Evolutionary conservation across 345 rosid species (phyloP), one percentile per base, ranked within the genome.

Genomic region (Atalantia buxifolia): DNA sequence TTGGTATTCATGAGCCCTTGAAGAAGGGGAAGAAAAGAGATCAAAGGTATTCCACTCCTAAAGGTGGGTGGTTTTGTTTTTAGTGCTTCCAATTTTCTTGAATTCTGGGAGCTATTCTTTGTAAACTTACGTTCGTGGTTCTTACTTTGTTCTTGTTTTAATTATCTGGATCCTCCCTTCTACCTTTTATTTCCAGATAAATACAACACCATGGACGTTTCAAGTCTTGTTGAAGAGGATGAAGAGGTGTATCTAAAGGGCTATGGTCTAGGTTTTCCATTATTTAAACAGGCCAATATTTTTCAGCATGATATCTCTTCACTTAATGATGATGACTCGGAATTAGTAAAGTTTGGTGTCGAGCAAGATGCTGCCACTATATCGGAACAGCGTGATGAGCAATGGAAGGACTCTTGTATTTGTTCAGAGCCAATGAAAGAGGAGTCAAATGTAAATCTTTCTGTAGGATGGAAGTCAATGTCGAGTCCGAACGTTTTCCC

Each of bases 171-270:
- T 76, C 13, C 19, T 25, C 38, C 6, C 19, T 69, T 78, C 48
- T 28, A 40, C 60, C 36, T 50, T 81, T 84, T 69, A 67, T 87
- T 76, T 83, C 75, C 88, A 96, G 99, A 91, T 48, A 94, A 80
- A 77, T 86, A 88, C 81, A 89, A 79, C 71, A 81, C 82, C 72
- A 71, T 86, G 86, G 89, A 90, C 82, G 79, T 84, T 53, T 90
- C 92, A 80, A 86, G 87, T 86, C 79, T 89, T 67, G 89, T 92
- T 57, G 99, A 96, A 89, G 98, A 92, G 25, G 98, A 94, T 84
- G 98, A 96, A 81, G 98, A 90, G 87, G 84, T 80, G 55, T 89
- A 89, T 81, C 79, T 96, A 76, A 94, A 83, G 84, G 88, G 87
- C 77, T 81, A 79, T 71, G 81, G 85, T 84, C 87, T 83, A 76